phyloP scores from a whole-genome alignment of 176 grass and related monocot genomes.

The Aechmea fasciata region DNA sequence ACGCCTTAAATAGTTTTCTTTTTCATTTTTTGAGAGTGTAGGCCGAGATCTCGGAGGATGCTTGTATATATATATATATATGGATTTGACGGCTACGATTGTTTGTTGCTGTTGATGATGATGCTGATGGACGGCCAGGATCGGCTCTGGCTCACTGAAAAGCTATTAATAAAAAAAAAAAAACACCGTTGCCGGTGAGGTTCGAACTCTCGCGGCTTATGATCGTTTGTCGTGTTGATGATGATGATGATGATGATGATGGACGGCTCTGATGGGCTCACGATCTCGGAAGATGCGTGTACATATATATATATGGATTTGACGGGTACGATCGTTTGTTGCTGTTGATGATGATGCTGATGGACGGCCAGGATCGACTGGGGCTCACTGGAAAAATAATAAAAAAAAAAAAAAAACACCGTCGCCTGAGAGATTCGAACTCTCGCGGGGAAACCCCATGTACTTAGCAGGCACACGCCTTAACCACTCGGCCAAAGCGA shows the following conservation, averaged over 20 bases:
- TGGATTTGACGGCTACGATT: background rate
- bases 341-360: no score
- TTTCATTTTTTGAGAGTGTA: background rate
- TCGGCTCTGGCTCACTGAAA: background rate
- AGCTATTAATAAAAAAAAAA: background rate
- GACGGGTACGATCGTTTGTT: no score
- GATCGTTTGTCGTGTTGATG: no score
- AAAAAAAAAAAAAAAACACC: background rate
- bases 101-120: no score
- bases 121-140: background rate
- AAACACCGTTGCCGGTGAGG: conserved; percentile 49
- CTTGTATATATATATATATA: background rate
- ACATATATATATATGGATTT: no score
- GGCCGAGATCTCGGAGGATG: background rate
- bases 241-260: no score
- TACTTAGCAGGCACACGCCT: conserved; percentile 99
- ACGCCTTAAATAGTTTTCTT: background rate
- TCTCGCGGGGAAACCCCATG: conserved; percentile 83
- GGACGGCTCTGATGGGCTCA: no score
- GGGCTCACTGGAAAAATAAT: no score
- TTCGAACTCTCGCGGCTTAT: conserved; percentile 63
- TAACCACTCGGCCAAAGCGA: conserved; percentile 99
- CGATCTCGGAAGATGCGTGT: no score
- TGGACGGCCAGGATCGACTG: no score
- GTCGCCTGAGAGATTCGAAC: conserved; percentile 83